These are phyloP conservation scores for Colletotrichum sp. DNA, from an alignment of 2,329 filamentous ascomycete genomes.

Conservation along the genomic window DNA sequence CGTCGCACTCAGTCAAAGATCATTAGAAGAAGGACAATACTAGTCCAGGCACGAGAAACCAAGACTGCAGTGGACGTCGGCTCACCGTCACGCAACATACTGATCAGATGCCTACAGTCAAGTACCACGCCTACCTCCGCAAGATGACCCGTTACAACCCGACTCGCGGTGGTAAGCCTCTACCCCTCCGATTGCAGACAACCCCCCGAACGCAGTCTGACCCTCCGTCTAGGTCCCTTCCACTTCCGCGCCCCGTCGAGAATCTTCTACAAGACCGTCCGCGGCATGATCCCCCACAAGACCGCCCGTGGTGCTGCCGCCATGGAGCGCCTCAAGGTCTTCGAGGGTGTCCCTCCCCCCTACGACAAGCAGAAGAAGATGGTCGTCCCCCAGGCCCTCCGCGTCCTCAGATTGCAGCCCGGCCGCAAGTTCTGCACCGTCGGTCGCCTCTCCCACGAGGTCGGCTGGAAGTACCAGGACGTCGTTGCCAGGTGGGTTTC, in stretches of 20 bases:
- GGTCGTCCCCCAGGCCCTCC: conserved; percentile 97
- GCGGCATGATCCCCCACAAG: conserved; percentile 99
- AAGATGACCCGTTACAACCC: conserved; percentile 99
- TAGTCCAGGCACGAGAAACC: neutral
- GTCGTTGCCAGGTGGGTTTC: conserved; percentile 90
- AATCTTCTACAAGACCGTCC: conserved; percentile 99
- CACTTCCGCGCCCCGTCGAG: conserved; percentile 99
- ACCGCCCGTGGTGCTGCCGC: conserved; percentile 96
- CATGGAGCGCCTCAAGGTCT: conserved; percentile 98
- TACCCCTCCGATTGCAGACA: conserved; percentile 14
- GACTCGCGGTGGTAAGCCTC: conserved; percentile 86
- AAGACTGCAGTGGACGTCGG: neutral
- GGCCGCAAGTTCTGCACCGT: conserved; percentile 99
- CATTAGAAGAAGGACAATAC: neutral
- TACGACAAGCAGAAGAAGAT: conserved; percentile 99
- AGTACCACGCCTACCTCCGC: conserved; percentile 99
- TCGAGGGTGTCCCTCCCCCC: conserved; percentile 97
- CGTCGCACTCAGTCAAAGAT: neutral
- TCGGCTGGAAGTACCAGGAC: conserved; percentile 99
- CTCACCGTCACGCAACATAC: conserved; percentile 29
- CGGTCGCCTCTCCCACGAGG: conserved; percentile 96
- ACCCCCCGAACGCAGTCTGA: conserved; percentile 32
- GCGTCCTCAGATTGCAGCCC: conserved; percentile 95
- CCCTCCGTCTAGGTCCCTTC: conserved; percentile 78
- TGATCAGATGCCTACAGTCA: conserved; percentile 74